These are phyloP conservation scores for Mortierella sp. DNA, from an alignment of 371 early-diverging fungal species.

Conservation along the genomic window DNA sequence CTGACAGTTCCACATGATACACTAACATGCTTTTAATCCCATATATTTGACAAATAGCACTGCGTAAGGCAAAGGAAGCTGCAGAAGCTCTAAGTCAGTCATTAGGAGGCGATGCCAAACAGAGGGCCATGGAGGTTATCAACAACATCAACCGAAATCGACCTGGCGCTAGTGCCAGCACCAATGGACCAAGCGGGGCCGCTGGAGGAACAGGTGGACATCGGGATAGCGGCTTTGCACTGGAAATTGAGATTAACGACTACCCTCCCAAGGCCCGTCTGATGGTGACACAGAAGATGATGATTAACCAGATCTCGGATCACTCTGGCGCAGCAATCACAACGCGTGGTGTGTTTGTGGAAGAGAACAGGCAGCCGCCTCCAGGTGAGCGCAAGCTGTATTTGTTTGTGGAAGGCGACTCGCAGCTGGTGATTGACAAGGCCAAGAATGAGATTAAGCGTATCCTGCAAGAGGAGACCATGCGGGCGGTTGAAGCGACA, in stretches of 20 bases:
- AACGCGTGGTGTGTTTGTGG: slow-evolving; percentile 90
- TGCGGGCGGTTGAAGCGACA: slow-evolving; percentile 69
- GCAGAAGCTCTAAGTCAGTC: slow-evolving; percentile 36
- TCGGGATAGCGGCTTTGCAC: slow-evolving; percentile 62
- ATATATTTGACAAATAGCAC: no score
- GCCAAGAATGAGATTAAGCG: slow-evolving; percentile 95
- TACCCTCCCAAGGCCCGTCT: slow-evolving; percentile 97
- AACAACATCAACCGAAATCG: slow-evolving; percentile 43
- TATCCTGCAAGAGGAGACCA: slow-evolving; percentile 87
- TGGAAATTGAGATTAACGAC: slow-evolving; percentile 97
- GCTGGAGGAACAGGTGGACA: slow-evolving; percentile 54
- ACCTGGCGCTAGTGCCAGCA: slow-evolving; percentile 22
- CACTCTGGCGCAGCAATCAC: slow-evolving; percentile 95
- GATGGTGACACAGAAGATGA: slow-evolving; percentile 93
- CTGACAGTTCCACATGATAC: no score
- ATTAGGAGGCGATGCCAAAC: slow-evolving; percentile 49
- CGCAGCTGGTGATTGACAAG: slow-evolving; percentile 86
- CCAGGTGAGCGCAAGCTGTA: slow-evolving; percentile 91
- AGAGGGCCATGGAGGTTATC: slow-evolving; percentile 48
- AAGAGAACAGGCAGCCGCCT: slow-evolving; percentile 81
- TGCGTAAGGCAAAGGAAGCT: slow-evolving; percentile 42
- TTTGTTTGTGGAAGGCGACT: slow-evolving; percentile 94
- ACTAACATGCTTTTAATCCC: no score
- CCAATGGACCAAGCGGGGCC: slow-evolving; percentile 55
- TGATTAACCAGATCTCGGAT: slow-evolving; percentile 90